Evolutionary conservation across 78 protist species (phyloP).

Genomic region (Planoprotostelium fungivorum): DNA sequence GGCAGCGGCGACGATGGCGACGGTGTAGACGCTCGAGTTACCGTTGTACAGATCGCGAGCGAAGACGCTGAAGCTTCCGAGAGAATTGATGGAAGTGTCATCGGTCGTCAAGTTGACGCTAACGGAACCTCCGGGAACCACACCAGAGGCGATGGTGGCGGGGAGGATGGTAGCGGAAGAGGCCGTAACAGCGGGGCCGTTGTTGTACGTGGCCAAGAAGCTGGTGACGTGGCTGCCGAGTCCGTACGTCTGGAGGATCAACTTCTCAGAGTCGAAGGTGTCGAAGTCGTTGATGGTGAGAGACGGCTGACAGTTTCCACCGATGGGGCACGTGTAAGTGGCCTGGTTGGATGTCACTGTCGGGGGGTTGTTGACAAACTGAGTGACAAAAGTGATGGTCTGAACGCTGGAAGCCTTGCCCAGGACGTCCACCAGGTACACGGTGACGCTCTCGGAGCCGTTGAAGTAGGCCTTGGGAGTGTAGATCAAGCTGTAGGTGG

Average conservation of each 20-base stretch:
- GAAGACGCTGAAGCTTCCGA: not conserved
- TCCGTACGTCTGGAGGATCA: not conserved
- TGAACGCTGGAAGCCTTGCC: not conserved
- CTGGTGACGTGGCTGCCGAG: not conserved
- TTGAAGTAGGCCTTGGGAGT: not conserved
- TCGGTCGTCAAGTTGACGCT: not conserved
- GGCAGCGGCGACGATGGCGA: not conserved
- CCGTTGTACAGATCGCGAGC: not conserved
- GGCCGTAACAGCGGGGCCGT: not conserved
- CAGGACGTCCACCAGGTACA: not conserved
- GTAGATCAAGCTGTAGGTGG: not conserved
- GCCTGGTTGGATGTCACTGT: not conserved
- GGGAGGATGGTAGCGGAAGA: not conserved
- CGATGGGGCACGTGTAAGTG: not conserved
- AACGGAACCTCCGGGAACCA: not conserved
- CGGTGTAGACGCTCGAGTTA: not conserved
- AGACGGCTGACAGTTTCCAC: not conserved
- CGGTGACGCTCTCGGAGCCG: not conserved
- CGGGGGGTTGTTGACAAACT: not conserved
- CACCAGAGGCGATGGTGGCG: not conserved
- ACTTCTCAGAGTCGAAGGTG: not conserved
- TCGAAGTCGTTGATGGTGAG: not conserved
- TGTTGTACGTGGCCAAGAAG: not conserved
- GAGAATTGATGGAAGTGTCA: not conserved
- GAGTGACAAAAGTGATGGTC: not conserved